A percentile compares a stretch with the other conserved stretches of the same genome.
phyloP scores from a whole-genome alignment of 2,329 filamentous ascomycete species.

The Zelopaecilomyces penicillatus region DNA sequence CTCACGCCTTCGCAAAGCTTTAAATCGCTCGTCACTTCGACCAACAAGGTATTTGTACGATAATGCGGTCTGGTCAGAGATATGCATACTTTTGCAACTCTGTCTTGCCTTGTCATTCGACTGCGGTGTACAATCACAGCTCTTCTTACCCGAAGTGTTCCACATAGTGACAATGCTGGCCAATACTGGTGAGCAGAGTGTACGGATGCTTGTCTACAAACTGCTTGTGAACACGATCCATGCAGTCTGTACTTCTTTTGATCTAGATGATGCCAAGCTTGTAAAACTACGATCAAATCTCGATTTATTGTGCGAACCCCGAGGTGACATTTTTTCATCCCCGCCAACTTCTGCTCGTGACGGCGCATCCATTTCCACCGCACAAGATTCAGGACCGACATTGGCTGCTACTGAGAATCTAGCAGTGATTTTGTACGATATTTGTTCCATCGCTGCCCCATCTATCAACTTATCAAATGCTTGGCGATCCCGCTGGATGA shows the following conservation, averaged over 20 bases:
- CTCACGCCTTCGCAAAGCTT: constrained; percentile 55
- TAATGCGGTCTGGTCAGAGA: constrained; percentile 61
- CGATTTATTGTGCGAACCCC: constrained; percentile 50
- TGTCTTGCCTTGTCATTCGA: constrained; percentile 60
- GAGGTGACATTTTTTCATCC: constrained; percentile 48
- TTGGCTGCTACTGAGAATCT: constrained; percentile 52
- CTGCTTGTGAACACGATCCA: constrained; percentile 60
- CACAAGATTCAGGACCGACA: constrained; percentile 44
- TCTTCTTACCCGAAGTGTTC: constrained; percentile 61
- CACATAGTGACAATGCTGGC: constrained; percentile 64
- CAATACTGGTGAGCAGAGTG: constrained; percentile 51
- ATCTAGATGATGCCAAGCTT: constrained; percentile 50
- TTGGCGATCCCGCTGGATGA: constrained; percentile 68
- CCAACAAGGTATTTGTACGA: constrained; percentile 59
- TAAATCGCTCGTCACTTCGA: constrained; percentile 58
- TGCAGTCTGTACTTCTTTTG: constrained; percentile 58
- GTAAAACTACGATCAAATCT: constrained; percentile 48
- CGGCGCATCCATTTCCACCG: constrained; percentile 44
- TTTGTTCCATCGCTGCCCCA: constrained; percentile 55
- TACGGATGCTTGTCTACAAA: constrained; percentile 52
- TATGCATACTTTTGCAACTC: constrained; percentile 58
- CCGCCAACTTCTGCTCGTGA: constrained; percentile 40
- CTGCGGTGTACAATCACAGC: constrained; percentile 56
- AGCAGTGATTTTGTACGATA: constrained; percentile 53
- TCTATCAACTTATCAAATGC: constrained; percentile 57